Percentiles rank a stretch among this genome's conserved stretches.
Evolutionary conservation across 768 basidiomycete species (phyloP).

Genomic region (Arthromyces matolae): DNA sequence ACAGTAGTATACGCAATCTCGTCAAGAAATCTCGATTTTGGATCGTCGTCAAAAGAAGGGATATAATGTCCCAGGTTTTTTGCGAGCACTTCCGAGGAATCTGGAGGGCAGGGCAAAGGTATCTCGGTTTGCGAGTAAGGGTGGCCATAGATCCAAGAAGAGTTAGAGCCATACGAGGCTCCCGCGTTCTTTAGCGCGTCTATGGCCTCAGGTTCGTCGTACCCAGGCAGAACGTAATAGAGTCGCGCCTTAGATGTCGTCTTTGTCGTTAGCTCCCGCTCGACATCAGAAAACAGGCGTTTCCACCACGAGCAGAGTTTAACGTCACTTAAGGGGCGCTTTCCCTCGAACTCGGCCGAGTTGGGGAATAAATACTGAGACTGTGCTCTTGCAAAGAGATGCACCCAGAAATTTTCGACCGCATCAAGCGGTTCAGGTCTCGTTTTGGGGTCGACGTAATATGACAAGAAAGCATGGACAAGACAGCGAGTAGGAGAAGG

Average conservation of each 20-base stretch:
- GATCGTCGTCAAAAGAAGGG: conserved; percentile 95
- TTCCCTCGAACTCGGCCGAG: conserved; percentile 64
- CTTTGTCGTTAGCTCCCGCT: conserved; percentile 32
- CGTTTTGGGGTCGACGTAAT: conserved; percentile 59
- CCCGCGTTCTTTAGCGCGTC: conserved; percentile 46
- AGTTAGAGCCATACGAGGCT: conserved; percentile 15
- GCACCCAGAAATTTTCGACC: conserved; percentile 67
- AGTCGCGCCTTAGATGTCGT: conserved; percentile 32
- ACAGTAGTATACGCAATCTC: conserved; percentile 78
- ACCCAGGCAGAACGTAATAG: conserved; percentile 71
- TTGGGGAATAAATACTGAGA: conserved; percentile 93
- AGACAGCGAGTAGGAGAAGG: conserved; percentile 72
- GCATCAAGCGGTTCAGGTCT: conserved; percentile 59
- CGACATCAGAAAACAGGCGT: conserved; percentile 59
- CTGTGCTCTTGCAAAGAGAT: conserved; percentile 89
- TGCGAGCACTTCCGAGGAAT: conserved; percentile 15
- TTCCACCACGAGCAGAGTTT: conserved; percentile 94
- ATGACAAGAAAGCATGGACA: conserved; percentile 60
- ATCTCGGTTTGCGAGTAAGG: conserved; percentile 61
- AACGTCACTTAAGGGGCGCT: conserved; percentile 73
- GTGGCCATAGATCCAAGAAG: conserved; percentile 73
- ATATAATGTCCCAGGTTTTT: conserved; percentile 68
- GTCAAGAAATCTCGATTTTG: conserved; percentile 90
- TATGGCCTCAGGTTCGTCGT: conserved; percentile 61
- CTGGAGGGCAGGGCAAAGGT: conserved; percentile 42